Evolutionary conservation across 2,329 filamentous ascomycete species (phyloP).

Genomic region (Biscogniauxia mediterranea): DNA sequence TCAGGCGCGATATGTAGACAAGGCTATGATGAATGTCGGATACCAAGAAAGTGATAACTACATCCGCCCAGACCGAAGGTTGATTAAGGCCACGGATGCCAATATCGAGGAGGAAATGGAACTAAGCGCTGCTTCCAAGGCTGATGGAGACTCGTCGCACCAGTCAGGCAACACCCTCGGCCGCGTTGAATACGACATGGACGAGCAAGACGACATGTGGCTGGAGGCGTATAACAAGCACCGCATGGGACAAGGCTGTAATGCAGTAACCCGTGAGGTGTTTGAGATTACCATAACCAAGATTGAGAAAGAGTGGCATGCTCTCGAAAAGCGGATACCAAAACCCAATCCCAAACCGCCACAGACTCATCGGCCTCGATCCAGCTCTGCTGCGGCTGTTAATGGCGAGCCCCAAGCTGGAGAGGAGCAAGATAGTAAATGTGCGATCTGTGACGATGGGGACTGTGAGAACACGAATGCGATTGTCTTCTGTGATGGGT

Average conservation of each 20-base stretch:
- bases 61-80: conserved; percentile 68
- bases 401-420: conserved; percentile 86
- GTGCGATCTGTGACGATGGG: conserved; percentile 97
- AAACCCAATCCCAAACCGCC: conserved; percentile 96
- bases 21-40: conserved; percentile 91
- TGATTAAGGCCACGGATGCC: conserved; percentile 63
- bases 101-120: conserved; percentile 61
- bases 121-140: conserved; percentile 42
- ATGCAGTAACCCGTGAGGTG: conserved; percentile 85
- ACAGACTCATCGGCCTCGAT: conserved; percentile 88
- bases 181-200: conserved; percentile 98
- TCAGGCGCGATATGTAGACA: conserved; percentile 89
- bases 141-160: conserved; percentile 54
- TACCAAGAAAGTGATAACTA: conserved; percentile 95
- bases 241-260: conserved; percentile 70
- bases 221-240: conserved; percentile 78
- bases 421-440: conserved; percentile 96
- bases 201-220: conserved; percentile 98
- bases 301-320: conserved; percentile 98
- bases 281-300: conserved; percentile 99
- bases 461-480: conserved; percentile 99
- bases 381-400: conserved; percentile 90
- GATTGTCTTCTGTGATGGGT: conserved; percentile 98
- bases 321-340: conserved; percentile 91
- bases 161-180: conserved; percentile 57